A percentile compares a stretch with the other conserved stretches of the same genome.
These are phyloP conservation scores for Lipomyces chichibuensis DNA, from an alignment of 805 yeast genomes.

Conservation along the genomic window DNA sequence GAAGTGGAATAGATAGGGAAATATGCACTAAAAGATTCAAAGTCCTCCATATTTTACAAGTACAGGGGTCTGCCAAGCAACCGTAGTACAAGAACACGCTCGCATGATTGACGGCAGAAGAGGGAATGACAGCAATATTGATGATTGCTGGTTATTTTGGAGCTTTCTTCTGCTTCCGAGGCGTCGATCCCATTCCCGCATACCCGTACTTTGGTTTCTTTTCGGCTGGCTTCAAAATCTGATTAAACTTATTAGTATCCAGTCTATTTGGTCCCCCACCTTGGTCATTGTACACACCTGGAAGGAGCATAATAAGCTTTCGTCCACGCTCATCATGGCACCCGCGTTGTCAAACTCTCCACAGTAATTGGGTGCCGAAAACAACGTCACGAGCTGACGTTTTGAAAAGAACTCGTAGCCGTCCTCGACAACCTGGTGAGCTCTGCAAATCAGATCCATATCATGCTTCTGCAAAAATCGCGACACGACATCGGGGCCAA, in stretches of 20 bases:
- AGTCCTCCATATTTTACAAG: slow-evolving; percentile 2
- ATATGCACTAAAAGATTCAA: not conserved
- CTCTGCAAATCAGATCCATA: slow-evolving; percentile 96
- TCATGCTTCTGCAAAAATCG: slow-evolving; percentile 96
- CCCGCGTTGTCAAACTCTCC: slow-evolving; percentile 99
- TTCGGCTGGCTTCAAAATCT: slow-evolving; percentile 94
- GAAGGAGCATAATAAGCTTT: slow-evolving; percentile 89
- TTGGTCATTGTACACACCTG: slow-evolving; percentile 36
- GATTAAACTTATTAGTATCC: slow-evolving; percentile 48
- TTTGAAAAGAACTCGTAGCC: slow-evolving; percentile 97
- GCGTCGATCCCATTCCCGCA: slow-evolving; percentile 41
- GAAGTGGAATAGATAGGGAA: slow-evolving; percentile 1
- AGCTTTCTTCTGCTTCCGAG: slow-evolving; percentile 34
- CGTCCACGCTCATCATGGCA: slow-evolving; percentile 99
- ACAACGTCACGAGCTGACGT: slow-evolving; percentile 92
- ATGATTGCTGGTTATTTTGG: slow-evolving; percentile 13
- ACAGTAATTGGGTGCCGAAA: slow-evolving; percentile 92
- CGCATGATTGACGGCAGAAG: not conserved
- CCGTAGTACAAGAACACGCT: not conserved
- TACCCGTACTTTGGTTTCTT: slow-evolving; percentile 74
- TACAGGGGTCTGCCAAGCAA: not conserved
- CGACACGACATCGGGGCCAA: slow-evolving; percentile 98
- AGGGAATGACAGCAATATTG: not conserved
- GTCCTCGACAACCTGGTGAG: slow-evolving; percentile 98
- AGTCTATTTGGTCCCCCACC: not conserved